Evolutionary conservation across 176 grass and related monocot species (phyloP).

Genomic region (Phoenix dactylifera): DNA sequence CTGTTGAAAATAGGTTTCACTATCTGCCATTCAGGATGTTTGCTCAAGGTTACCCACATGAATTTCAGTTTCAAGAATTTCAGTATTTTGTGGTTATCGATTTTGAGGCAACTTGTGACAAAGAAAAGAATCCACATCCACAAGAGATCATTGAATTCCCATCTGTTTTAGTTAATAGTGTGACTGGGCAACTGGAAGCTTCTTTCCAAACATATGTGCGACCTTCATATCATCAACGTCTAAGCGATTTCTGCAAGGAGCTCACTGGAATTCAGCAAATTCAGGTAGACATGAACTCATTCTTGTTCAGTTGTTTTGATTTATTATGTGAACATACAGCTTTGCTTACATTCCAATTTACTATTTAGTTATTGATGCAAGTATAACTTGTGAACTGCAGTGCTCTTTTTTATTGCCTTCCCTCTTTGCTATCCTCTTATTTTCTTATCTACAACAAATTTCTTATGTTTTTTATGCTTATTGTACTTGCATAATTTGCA

Average conservation of each 20-base stretch:
- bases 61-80: slow-evolving; percentile 78
- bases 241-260: slow-evolving; percentile 96
- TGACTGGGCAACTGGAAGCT: slow-evolving; percentile 87
- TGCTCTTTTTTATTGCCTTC: too few relatives aligned
- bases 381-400: too few relatives aligned
- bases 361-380: too few relatives aligned
- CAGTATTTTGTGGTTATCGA: slow-evolving; percentile 99
- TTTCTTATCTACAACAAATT: too few relatives aligned
- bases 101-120: slow-evolving; percentile 97
- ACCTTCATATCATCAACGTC: slow-evolving; percentile 60
- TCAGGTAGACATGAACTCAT: slow-evolving; percentile 38
- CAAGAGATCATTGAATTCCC: slow-evolving; percentile 99
- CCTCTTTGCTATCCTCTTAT: too few relatives aligned
- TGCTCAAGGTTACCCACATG: slow-evolving; percentile 49
- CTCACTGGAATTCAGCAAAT: slow-evolving; percentile 97
- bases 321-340: too few relatives aligned
- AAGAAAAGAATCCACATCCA: slow-evolving; percentile 68
- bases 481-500: too few relatives aligned
- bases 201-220: slow-evolving; percentile 98
- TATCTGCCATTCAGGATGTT: slow-evolving; percentile 51
- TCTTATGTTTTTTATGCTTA: too few relatives aligned
- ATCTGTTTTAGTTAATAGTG: slow-evolving; percentile 95
- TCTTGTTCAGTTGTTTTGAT: slow-evolving; percentile 7
- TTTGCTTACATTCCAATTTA: too few relatives aligned
- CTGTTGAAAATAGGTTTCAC: slow-evolving; percentile 46